Base-by-base conservation (phyloP, 306 rosid genomes). In the Quercus parvula region DNA sequence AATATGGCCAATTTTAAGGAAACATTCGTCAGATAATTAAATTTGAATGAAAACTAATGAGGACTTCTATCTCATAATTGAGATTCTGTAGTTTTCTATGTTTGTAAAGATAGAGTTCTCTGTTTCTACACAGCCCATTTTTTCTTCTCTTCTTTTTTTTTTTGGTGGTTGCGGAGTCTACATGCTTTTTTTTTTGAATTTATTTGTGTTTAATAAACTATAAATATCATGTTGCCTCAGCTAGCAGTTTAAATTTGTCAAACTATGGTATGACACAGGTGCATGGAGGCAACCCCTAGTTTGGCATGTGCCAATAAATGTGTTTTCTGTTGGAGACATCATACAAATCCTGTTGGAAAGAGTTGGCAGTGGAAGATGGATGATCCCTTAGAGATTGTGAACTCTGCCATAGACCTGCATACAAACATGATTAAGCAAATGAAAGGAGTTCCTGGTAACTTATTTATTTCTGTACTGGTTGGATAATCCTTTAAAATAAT, bases 351-450 rank as follows among this genome's bases (percentile, higher is more conserved):
- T 22, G 98, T 95, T 2, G 99, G 92, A 73, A 95, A 90, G 90
- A 95, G 99, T 87, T 93, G 99, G 99, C 93, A 89, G 85, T 95
- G 99, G 99, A 77, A 91, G 93, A 95, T 95, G 98, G 99, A 95
- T 70, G 98, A 90, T 85, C 98, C 99, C 20, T 30, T 91, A 78
- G 88, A 85, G 81, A 93, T 95, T 62, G 96, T 95, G 85, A 91
- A 95, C 73, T 80, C 98, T 69, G 98, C 99, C 69, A 69, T 95
- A 77, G 88, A 91, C 33, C 90, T 85, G 72, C 99, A 95, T 78
- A 82, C 75, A 57, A 91, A 93, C 82, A 95, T 95, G 99, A 91
- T 95, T 78, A 95, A 95, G 81, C 98, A 95, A 83, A 93, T 95
- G 99, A 95, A 93, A 89, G 99, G 99, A 87, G 99, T 95, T 83